phyloP scores from a whole-genome alignment of 352 stramenopile genomes.

The Phytophthora quininea region DNA sequence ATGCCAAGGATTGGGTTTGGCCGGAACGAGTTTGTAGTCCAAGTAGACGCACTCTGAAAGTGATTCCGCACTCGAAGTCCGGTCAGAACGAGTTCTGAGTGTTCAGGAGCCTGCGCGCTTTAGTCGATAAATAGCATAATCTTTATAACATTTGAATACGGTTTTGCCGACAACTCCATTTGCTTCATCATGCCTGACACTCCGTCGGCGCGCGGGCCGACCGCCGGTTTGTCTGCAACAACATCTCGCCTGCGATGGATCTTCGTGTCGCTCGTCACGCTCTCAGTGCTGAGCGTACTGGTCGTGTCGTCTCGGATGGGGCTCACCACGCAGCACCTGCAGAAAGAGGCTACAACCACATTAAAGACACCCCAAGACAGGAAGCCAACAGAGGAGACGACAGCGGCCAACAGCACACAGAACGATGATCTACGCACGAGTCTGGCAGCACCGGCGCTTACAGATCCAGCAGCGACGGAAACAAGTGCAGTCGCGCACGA shows the following conservation, averaged over 20 bases:
- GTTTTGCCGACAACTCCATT: too few species aligned
- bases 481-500: neutral
- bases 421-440: neutral
- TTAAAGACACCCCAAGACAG: neutral
- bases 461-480: neutral
- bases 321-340: conserved; percentile 1
- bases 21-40: too few species aligned
- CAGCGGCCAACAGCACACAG: neutral
- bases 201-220: neutral
- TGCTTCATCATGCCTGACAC: neutral
- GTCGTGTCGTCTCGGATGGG: conserved; percentile 19
- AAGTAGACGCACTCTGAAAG: too few species aligned
- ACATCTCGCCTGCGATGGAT: conserved; percentile 13
- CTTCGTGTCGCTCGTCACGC: conserved; percentile 30
- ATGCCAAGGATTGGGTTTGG: too few species aligned
- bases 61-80: too few species aligned
- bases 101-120: too few species aligned
- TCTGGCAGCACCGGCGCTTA: neutral
- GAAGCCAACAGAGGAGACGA: neutral
- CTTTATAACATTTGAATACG: too few species aligned
- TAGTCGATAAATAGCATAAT: too few species aligned
- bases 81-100: too few species aligned
- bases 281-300: conserved; percentile 22
- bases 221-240: too few species aligned
- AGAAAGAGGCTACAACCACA: neutral